Percentiles rank a stretch among this genome's conserved stretches.
phyloP scores from a whole-genome alignment of 495 filamentous ascomycete genomes.

The Talaromyces stipitatus region DNA sequence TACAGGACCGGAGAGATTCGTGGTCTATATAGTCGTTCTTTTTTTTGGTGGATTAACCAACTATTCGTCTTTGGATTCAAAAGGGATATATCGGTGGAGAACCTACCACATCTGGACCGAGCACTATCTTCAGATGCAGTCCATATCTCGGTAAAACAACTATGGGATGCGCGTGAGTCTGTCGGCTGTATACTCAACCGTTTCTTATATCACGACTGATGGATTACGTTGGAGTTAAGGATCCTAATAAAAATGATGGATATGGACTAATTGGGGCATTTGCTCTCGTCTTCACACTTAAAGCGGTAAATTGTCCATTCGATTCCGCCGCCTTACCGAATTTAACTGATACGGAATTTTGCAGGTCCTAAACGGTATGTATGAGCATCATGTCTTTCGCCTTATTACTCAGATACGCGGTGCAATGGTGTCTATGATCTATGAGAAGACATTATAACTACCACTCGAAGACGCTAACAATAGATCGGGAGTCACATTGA shows the following conservation, averaged over 20 bases:
- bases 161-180: conserved; percentile 24
- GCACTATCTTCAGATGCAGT: conserved; percentile 24
- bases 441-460: conserved; percentile 35
- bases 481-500: conserved; percentile 48
- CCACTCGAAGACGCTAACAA: conserved; percentile 25
- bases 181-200: conserved; percentile 43
- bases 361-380: conserved; percentile 24
- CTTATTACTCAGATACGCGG: conserved; percentile 52
- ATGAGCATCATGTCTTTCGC: conserved; percentile 50
- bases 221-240: conserved; percentile 29
- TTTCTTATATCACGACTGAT: conserved; percentile 48
- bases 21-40: conserved; percentile 35
- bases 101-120: conserved; percentile 33
- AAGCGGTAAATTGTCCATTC: conserved; percentile 36
- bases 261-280: conserved; percentile 61
- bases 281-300: conserved; percentile 50
- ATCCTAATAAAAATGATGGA: conserved; percentile 25
- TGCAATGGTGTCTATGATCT: conserved; percentile 51
- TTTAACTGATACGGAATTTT: neutral
- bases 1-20: conserved; percentile 40
- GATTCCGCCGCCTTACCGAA: neutral
- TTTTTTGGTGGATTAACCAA: conserved; percentile 50
- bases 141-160: conserved; percentile 24
- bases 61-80: conserved; percentile 40
- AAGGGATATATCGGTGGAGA: conserved; percentile 28